phyloP scores from a whole-genome alignment of 495 filamentous ascomycete genomes.

The Aspergillus kassunensis region DNA sequence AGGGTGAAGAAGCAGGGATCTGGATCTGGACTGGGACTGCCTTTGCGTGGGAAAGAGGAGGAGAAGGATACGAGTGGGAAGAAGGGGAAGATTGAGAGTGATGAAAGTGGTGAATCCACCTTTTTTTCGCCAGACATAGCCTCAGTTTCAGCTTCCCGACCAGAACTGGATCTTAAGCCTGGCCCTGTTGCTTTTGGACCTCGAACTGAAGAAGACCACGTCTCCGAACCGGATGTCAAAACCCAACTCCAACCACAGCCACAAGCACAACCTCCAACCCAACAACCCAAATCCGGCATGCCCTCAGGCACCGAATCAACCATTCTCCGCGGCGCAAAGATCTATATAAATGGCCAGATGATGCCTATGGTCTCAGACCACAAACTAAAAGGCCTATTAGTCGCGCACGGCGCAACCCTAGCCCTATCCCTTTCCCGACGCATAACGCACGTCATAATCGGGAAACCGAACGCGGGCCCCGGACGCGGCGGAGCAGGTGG shows the following conservation, averaged over 20 bases:
- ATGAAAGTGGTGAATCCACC: background rate
- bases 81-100: background rate
- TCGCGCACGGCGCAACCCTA: constrained; percentile 64
- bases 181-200: background rate
- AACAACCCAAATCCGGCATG: too few species aligned
- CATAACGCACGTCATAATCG: constrained; percentile 87
- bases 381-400: constrained; percentile 74
- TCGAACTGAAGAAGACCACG: too few species aligned
- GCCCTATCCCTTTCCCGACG: constrained; percentile 65
- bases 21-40: background rate
- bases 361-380: constrained; percentile 79
- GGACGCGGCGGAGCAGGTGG: constrained; percentile 59
- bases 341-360: constrained; percentile 91
- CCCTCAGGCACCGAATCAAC: constrained; percentile 4
- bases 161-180: background rate
- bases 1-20: constrained; percentile 12
- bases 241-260: background rate
- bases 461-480: constrained; percentile 45
- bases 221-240: background rate
- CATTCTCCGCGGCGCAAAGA: constrained; percentile 62
- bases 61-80: background rate
- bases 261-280: background rate
- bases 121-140: too few species aligned
- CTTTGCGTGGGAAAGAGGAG: background rate
- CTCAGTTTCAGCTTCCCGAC: background rate